A percentile compares a stretch with the other conserved stretches of the same genome.
Conservation (phyloP, 176 grass and related monocot species). For the Oryza glaberrima region DNA sequence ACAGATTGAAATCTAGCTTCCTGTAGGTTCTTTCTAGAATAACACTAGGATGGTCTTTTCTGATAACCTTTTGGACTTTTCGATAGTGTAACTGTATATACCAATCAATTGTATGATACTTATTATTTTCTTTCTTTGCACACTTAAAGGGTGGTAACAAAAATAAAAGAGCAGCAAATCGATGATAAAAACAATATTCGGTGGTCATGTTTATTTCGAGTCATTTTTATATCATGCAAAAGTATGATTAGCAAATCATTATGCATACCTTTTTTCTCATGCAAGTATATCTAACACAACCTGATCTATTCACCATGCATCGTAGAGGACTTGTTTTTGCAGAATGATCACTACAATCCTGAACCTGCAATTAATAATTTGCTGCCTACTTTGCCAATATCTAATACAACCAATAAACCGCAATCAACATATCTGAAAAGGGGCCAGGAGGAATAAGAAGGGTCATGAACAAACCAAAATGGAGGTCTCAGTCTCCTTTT, state of each 20-base stretch:
- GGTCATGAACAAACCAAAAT: slow-evolving; percentile 22
- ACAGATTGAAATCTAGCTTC: slow-evolving; percentile 27
- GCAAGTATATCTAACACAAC: slow-evolving; percentile 12
- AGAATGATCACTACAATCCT: slow-evolving; percentile 50
- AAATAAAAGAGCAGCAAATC: neutral
- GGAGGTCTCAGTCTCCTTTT: slow-evolving; percentile 46
- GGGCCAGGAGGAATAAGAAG: slow-evolving; percentile 35
- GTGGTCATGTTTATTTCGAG: neutral
- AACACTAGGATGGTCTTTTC: slow-evolving; percentile 20
- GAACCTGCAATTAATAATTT: slow-evolving; percentile 34
- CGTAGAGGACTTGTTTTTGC: slow-evolving; percentile 17
- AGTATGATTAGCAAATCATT: neutral
- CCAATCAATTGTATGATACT: neutral
- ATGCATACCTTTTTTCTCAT: neutral
- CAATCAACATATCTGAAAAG: slow-evolving; percentile 36
- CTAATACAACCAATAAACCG: slow-evolving; percentile 3
- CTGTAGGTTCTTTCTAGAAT: slow-evolving; percentile 13
- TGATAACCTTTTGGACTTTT: slow-evolving; percentile 11
- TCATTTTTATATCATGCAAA: neutral
- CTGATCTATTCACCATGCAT: slow-evolving; percentile 20
- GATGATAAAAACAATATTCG: slow-evolving; percentile 18
- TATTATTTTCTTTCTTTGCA: slow-evolving; percentile 25
- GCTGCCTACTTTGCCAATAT: slow-evolving; percentile 7
- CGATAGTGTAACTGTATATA: neutral
- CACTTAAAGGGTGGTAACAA: neutral